Evolutionary conservation across 768 basidiomycete genomes (phyloP), one percentile per base, ranked within the genome.

Genomic region (Ramaria rubella): DNA sequence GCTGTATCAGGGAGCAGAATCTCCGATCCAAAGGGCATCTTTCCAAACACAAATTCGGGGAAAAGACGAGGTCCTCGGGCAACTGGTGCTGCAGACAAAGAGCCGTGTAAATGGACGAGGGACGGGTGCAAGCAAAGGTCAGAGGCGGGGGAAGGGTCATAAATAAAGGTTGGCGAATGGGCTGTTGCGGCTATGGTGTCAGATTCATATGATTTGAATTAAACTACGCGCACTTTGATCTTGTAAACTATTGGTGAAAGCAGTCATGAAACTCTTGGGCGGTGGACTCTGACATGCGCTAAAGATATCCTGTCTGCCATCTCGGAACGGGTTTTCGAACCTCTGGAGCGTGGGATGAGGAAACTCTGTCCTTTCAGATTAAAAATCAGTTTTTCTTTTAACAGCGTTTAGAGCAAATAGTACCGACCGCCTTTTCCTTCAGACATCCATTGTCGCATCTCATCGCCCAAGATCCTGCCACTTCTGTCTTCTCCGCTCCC

Each of bases 61-160:
- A 94, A 72, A 99, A 89, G 31, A 98, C 81, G 8, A 95, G 96
- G 69, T 91, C 21, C 95, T 75, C 1, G 82, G 81, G 14, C 88
- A 81, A 58, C 96, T 85, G 0, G 87, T 88, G 21, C 94, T 76
- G 90, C 92, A 96, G 69, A 98, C 94, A n/a, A 17, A 8, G 40
- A 42, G 23, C 40, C 40, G 40, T 42, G 40, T 42, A 42, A 42
- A 42, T 42, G 40, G n/a, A 42, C 9, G 8, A 42, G 40, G 23
- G 40, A 42, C n/a, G 40, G 40, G 23, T 42, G 40, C 4, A 42
- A 21, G n/a, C 40, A 42, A 17, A 42, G 40, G 9, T 42, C n/a
- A 7, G 40, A 42, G 8, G 40, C 40, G 17, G 23, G 40, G n/a
- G 40, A 2, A n/a, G 40, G 40, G 8, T 42, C 40, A 9, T 42